Conservation (phyloP, 768 basidiomycete species). For the Calvatia gigantea region DNA sequence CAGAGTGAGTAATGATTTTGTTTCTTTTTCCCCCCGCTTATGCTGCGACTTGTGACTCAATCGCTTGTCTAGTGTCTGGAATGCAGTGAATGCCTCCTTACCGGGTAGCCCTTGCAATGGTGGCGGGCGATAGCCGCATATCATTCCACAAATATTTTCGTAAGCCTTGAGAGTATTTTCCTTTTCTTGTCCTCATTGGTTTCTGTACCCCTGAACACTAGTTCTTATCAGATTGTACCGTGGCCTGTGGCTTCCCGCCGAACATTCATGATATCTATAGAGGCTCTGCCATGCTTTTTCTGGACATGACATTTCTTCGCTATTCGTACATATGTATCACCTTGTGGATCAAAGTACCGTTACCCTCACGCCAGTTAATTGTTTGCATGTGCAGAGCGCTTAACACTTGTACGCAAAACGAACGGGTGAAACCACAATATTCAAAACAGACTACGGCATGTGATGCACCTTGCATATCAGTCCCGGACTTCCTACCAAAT, state of each 20-base stretch:
- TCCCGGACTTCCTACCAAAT: no score
- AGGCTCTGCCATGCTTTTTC: background rate
- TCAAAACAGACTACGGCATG: no score
- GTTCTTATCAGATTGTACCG: background rate
- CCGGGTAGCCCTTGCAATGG: conserved; percentile 43
- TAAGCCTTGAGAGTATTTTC: background rate
- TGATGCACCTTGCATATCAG: no score
- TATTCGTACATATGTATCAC: background rate
- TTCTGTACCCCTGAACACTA: background rate
- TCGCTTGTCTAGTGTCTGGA: conserved; percentile 45
- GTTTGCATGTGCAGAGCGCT: no score
- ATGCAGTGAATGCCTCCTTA: conserved; percentile 46
- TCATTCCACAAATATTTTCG: background rate
- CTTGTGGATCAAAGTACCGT: no score
- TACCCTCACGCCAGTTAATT: no score
- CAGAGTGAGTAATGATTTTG: conserved; percentile 34
- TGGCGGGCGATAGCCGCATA: background rate
- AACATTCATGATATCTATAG: background rate
- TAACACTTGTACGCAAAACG: no score
- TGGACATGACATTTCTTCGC: no score
- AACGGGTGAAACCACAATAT: no score
- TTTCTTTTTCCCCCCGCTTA: background rate
- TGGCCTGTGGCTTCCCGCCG: background rate
- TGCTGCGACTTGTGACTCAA: background rate
- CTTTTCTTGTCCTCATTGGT: background rate